A percentile compares a stretch with the other conserved stretches of the same genome.
Conservation (phyloP, 345 rosid species). For the Salix udensis region DNA sequence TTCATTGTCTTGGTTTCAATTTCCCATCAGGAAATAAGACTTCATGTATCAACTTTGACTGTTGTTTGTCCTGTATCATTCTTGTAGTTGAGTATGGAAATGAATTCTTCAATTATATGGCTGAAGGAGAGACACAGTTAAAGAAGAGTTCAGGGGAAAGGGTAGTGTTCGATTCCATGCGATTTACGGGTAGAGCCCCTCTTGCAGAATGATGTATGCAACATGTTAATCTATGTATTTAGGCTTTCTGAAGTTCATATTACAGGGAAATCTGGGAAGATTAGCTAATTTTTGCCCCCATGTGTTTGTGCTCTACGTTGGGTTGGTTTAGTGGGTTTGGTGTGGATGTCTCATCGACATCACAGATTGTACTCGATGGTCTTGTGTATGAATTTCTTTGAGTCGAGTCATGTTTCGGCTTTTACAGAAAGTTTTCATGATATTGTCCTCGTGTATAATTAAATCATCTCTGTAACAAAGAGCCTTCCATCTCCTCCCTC, state of each 20-base stretch:
- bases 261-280: slow-evolving; percentile 25
- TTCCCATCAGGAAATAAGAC: slow-evolving; percentile 28
- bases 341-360: slow-evolving; percentile 30
- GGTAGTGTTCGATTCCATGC: slow-evolving; percentile 3
- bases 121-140: slow-evolving; percentile 26
- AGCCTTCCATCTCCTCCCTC: background rate
- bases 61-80: slow-evolving; percentile 26
- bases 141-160: slow-evolving; percentile 12
- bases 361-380: slow-evolving; percentile 18
- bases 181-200: slow-evolving; percentile 10
- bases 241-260: slow-evolving; percentile 30
- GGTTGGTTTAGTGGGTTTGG: slow-evolving; percentile 30
- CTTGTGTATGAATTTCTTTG: slow-evolving; percentile 32
- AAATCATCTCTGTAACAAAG: background rate
- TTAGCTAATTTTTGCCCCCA: slow-evolving; percentile 28
- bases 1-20: slow-evolving; percentile 21
- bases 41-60: slow-evolving; percentile 32
- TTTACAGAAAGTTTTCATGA: slow-evolving; percentile 22
- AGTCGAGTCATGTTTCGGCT: slow-evolving; percentile 29
- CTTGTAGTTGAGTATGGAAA: slow-evolving; percentile 5
- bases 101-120: slow-evolving; percentile 21
- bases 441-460: background rate
- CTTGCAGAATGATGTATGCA: slow-evolving; percentile 18
- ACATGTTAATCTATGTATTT: slow-evolving; percentile 31
- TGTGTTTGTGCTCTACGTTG: slow-evolving; percentile 12